Conservation (phyloP, 257 asterid genomes). For the Mentha longifolia region DNA sequence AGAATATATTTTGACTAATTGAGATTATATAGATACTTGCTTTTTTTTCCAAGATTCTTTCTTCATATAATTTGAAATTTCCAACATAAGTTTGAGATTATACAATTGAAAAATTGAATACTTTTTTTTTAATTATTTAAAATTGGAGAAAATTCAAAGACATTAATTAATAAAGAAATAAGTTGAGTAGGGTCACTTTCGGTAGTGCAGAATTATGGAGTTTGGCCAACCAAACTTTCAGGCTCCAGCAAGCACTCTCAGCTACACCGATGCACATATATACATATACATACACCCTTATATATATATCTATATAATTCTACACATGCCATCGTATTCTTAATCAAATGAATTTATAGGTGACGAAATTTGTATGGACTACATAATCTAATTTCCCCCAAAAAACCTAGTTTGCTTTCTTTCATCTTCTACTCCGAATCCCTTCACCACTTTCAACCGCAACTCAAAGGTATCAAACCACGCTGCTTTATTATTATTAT, state of each 20-base stretch:
- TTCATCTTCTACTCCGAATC: conserved; percentile 31
- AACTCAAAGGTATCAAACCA: conserved; percentile 30
- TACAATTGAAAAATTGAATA: too few species aligned
- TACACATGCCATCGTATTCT: conserved; percentile 4
- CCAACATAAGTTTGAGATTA: too few species aligned
- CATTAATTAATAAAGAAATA: too few species aligned
- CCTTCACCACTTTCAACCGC: conserved; percentile 33
- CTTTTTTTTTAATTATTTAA: too few species aligned
- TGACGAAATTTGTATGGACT: conserved; percentile 31
- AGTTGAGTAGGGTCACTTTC: conserved; percentile 37
- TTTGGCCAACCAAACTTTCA: conserved; percentile 47
- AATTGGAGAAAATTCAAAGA: too few species aligned
- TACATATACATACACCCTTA: conserved; percentile 11
- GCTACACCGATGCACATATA: conserved; percentile 41
- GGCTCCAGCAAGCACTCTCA: conserved; percentile 30
- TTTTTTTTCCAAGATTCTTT: too few species aligned
- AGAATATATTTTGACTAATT: too few species aligned
- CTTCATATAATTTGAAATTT: too few species aligned
- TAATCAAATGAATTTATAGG: conserved; percentile 25
- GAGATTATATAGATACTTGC: too few species aligned
- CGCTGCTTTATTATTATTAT: neutral
- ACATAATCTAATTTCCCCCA: conserved; percentile 26
- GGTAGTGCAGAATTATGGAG: conserved; percentile 41
- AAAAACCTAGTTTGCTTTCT: conserved; percentile 39
- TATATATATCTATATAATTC: neutral